Base-by-base conservation (phyloP, 2,329 filamentous ascomycete species). In the Dothistroma septosporum region DNA sequence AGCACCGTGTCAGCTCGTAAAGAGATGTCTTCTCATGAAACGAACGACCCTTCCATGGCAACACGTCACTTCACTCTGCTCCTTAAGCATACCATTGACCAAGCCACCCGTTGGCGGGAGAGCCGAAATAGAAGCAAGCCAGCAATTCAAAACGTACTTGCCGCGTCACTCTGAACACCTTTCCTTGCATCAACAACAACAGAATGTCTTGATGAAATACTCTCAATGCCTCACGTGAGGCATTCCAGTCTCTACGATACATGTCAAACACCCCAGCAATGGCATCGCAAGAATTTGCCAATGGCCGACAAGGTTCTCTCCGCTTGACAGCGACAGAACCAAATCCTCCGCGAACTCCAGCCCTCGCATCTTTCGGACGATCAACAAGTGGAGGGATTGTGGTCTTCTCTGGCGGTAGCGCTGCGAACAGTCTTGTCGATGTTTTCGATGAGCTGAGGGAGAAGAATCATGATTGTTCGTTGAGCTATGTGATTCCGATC, bases 341-440 rank as follows among this genome's bases (percentile, higher is more conserved):
- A 35, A 61, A 58, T 32, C 52, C 56, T 50, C 61, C 60, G 61
- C 61, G 61, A 55, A 68, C 49, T 46, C 64, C 49, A 24, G 63
- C 53, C 59, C 65, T 61, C 52, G 69, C 65, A 65, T 65, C 56
- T 48, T 53, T 53, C 31, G 50, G 50, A 53, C 24, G 50, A 53
- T 55, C 56, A 62, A 62, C 73, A 37, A 61, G 65, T 7, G 65
- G 62, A 65, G 87, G 87, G 61, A 87, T 96, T 60, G 90, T 92
- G 22, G 88, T 96, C 55, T 94, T 97, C 75, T 95, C 92, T 10
- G 65, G 65, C 35, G 65, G 65, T 12, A 96, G 91, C 67, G 93
- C 92, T n/a, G 92, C 93, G 6, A 97, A 97, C 73, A 95, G 84
- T 70, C 83, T 97, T 5, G 93, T 97, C 46, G 93, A 97, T 73